Evolutionary conservation across 1,139 yeast genomes (phyloP), one percentile per base, ranked within the genome.

Genomic region (Saccharomyces hybrid): DNA sequence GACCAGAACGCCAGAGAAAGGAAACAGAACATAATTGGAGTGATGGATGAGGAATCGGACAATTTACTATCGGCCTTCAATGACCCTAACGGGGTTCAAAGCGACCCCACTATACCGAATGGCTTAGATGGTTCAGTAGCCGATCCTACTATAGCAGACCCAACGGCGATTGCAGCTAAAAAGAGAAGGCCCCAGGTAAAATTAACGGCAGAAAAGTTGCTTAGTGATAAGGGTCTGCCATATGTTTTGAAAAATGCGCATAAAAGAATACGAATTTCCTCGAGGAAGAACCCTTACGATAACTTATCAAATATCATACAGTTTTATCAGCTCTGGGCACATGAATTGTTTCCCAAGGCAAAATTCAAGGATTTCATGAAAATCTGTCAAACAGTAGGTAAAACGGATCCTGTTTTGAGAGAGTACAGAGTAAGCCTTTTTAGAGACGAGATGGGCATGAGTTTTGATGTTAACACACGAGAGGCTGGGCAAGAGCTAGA

Each of bases 291-390:
- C 28, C 65, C 71, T n/a, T 67, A 73, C 54, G 74, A 75, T 19
- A 82, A 81, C 59, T 64, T 81, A 52, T 67, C 73, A 8, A 71
- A 73, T 48, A 73, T 88, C 1, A 71, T 88, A 28, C 82, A 80
- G 58, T 82, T 81, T 63, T 88, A 88, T 70, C 95, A 88, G 69
- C 69, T 88, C 31, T 88, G 96, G 96, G 90, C 91, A 28, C 96
- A 88, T 68, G 80, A 83, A 3, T 66, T 88, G 52, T 88, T 80
- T 62, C 95, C 96, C 8, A 84, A 83, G 68, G 90, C 95, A 2
- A 84, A 79, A 57, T 87, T 88, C 61, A 73, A 75, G 53, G 96
- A 88, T 65, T 84, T 81, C 56, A 57, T 69, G 8, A 60, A 64
- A 31, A 58, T 72, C 58, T 58, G 68, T 49, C 61, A 65, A 23